A percentile compares a stretch with the other conserved stretches of the same genome.
Conservation (phyloP, 2,329 filamentous ascomycete species). For the Ambrosiella xylebori region DNA sequence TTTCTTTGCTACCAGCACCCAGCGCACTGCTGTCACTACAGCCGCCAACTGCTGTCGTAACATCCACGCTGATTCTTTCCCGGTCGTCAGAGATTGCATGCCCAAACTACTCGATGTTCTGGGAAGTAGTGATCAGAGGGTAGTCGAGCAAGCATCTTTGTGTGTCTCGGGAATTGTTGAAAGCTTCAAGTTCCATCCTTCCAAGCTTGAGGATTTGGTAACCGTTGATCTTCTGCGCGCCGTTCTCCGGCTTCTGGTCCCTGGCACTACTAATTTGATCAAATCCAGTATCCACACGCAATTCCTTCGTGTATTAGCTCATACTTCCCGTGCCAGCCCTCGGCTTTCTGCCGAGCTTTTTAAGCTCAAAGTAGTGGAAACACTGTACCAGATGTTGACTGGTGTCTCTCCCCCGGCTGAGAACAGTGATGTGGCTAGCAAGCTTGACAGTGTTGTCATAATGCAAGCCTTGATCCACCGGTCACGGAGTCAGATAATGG, state of each 20-base stretch:
- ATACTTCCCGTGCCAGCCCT: constrained; percentile 78
- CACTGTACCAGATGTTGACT: constrained; percentile 89
- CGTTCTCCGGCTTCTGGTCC: constrained; percentile 71
- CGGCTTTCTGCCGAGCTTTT: constrained; percentile 75
- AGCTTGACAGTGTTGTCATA: constrained; percentile 89
- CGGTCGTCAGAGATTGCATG: constrained; percentile 89
- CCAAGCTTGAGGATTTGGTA: constrained; percentile 81
- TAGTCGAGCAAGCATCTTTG: constrained; percentile 89
- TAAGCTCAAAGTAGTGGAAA: constrained; percentile 94
- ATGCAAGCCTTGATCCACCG: constrained; percentile 97
- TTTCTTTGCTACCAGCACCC: constrained; percentile 94
- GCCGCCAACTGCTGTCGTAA: constrained; percentile 97
- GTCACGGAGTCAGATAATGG: constrained; percentile 87
- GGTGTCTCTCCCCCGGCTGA: constrained; percentile 80
- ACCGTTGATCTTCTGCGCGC: constrained; percentile 73
- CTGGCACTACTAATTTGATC: constrained; percentile 89
- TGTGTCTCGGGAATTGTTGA: constrained; percentile 94
- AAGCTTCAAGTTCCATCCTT: constrained; percentile 79
- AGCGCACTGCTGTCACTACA: constrained; percentile 89
- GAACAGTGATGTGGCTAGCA: constrained; percentile 59
- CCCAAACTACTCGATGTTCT: constrained; percentile 82
- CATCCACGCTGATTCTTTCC: constrained; percentile 83
- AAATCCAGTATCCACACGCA: constrained; percentile 90
- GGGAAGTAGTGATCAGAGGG: constrained; percentile 81
- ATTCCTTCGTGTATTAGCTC: constrained; percentile 80